Conservation (phyloP, 1,139 yeast genomes). For the Magnusiomyces tetraspermus region DNA sequence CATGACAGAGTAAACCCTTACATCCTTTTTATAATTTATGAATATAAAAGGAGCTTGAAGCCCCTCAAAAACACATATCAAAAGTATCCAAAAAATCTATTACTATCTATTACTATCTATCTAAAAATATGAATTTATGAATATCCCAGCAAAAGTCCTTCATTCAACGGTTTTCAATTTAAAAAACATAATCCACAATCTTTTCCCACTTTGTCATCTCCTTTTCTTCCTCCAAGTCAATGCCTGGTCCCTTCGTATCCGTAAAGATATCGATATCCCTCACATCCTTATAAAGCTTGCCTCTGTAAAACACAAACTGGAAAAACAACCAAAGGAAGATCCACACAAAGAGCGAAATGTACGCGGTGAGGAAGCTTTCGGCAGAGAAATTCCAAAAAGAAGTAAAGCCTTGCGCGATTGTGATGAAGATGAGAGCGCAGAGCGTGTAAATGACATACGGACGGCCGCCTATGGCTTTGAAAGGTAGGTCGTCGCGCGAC, state of each 20-base stretch:
- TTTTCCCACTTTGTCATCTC: slow-evolving; percentile 4
- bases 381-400: slow-evolving; percentile 52
- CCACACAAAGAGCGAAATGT: slow-evolving; percentile 55
- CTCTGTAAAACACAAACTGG: slow-evolving; percentile 31
- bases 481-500: slow-evolving; percentile 56
- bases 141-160: too few species aligned
- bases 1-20: too few species aligned
- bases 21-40: too few species aligned
- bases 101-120: too few species aligned
- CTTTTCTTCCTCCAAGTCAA: slow-evolving; percentile 26
- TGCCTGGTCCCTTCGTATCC: slow-evolving; percentile 54
- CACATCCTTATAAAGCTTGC: slow-evolving; percentile 26
- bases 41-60: too few species aligned
- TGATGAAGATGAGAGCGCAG: slow-evolving; percentile 44
- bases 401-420: slow-evolving; percentile 61
- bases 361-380: slow-evolving; percentile 55
- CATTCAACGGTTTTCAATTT: slow-evolving; percentile 1
- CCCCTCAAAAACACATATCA: too few species aligned
- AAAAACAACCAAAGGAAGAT: slow-evolving; percentile 46
- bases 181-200: slow-evolving; percentile 12
- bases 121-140: neutral
- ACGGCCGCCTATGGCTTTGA: slow-evolving; percentile 38
- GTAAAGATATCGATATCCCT: slow-evolving; percentile 68
- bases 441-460: slow-evolving; percentile 59
- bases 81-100: neutral